Evolutionary conservation across 2,329 filamentous ascomycete genomes (phyloP).

Genomic region (Fusarium duplospermum): DNA sequence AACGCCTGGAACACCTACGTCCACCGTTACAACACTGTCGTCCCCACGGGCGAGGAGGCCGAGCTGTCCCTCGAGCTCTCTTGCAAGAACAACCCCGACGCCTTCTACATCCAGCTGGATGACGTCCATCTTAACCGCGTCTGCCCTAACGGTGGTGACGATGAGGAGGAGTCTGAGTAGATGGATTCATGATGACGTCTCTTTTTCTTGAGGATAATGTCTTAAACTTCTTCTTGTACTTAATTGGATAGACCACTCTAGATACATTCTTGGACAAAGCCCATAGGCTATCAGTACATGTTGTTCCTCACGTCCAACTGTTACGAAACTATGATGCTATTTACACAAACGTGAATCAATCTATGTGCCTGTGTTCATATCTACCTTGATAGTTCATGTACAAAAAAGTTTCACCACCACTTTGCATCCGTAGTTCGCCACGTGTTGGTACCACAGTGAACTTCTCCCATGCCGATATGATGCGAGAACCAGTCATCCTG

Average conservation of each 20-base stretch:
- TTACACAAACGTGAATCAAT: background rate
- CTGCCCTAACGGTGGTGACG: background rate
- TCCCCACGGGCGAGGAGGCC: background rate
- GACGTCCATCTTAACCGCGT: constrained; percentile 5
- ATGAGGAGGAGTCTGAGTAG: background rate
- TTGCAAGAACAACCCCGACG: background rate
- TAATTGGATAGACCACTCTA: background rate
- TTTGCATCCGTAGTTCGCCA: constrained; percentile 10
- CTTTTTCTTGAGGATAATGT: background rate
- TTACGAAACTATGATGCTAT: background rate
- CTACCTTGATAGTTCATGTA: background rate
- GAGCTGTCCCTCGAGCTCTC: constrained; percentile 14
- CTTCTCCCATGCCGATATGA: constrained; percentile 38
- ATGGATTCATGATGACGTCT: background rate
- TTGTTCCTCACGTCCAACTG: background rate
- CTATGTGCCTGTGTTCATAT: background rate
- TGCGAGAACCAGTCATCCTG: constrained; percentile 47
- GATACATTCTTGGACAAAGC: background rate
- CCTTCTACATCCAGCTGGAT: constrained; percentile 21
- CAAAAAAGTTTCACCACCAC: constrained; percentile 7
- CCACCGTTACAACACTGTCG: constrained; percentile 1
- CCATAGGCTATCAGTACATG: background rate
- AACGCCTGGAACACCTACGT: constrained; percentile 1
- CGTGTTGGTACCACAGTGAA: constrained; percentile 40
- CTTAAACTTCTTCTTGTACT: background rate